Conservation (phyloP, 2,329 filamentous ascomycete genomes). For the Diaporthe caulivora region DNA sequence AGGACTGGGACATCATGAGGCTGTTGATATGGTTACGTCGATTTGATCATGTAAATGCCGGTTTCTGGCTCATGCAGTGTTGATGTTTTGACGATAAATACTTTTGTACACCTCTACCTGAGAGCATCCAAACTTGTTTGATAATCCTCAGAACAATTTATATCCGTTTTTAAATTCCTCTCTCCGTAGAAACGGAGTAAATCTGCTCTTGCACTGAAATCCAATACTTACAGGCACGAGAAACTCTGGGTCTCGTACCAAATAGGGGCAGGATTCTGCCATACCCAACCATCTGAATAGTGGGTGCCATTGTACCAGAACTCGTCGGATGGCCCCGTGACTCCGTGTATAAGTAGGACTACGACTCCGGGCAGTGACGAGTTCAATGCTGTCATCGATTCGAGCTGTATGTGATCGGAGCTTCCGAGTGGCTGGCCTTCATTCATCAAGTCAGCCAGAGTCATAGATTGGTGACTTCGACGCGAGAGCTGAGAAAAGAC, state of each 20-base stretch:
- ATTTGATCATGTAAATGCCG: too few species aligned
- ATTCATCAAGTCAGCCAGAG: background rate
- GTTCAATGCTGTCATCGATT: background rate
- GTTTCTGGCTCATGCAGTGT: too few species aligned
- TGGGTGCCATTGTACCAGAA: conserved; percentile 16
- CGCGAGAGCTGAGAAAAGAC: too few species aligned
- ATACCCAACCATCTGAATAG: conserved; percentile 5
- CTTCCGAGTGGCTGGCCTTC: background rate
- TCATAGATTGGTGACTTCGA: too few species aligned
- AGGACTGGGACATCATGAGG: accelerated
- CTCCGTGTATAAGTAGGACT: background rate
- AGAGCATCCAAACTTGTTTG: too few species aligned
- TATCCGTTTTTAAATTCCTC: too few species aligned
- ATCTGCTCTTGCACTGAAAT: background rate
- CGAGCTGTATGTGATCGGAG: background rate
- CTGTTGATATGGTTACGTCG: background rate
- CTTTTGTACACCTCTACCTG: background rate
- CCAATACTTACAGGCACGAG: background rate
- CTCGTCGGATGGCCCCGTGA: background rate
- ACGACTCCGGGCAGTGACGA: background rate
- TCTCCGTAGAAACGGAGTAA: accelerated
- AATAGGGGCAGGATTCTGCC: background rate
- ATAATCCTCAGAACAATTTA: background rate
- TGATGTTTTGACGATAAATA: background rate
- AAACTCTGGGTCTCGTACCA: conserved; percentile 17